Percentiles rank a stretch among this genome's conserved stretches.
Conservation (phyloP, 352 stramenopile genomes). For the Phytophthora constricta region DNA sequence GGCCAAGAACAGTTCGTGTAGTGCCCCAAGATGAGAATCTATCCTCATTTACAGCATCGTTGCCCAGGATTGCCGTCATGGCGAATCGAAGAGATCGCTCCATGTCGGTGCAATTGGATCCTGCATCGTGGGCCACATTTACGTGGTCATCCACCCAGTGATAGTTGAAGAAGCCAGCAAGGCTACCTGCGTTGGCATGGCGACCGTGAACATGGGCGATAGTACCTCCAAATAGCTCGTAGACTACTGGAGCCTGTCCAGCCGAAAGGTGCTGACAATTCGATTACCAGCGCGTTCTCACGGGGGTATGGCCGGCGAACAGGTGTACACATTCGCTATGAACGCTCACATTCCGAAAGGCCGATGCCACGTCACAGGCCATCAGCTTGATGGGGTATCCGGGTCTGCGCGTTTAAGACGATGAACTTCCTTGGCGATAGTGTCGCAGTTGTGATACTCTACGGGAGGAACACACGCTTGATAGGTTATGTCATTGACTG, state of each 20-base stretch:
- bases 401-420: neutral
- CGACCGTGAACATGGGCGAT: conserved; percentile 14
- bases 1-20: conserved; percentile 8
- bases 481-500: conserved; percentile 12
- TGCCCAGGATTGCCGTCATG: conserved; percentile 4
- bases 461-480: neutral
- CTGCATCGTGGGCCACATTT: neutral
- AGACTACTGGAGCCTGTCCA: conserved; percentile 18
- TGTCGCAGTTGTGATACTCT: conserved; percentile 1
- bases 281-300: conserved; percentile 18
- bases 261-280: conserved; percentile 16
- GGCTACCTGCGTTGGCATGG: neutral
- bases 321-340: conserved; percentile 13
- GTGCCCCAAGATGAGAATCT: conserved; percentile 20
- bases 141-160: conserved; percentile 35
- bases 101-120: neutral
- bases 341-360: conserved; percentile 14
- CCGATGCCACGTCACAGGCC: conserved; percentile 5
- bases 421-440: conserved; percentile 7
- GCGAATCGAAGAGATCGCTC: conserved; percentile 13
- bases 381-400: neutral
- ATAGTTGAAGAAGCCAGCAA: conserved; percentile 16
- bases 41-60: conserved; percentile 19
- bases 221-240: conserved; percentile 11
- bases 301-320: conserved; percentile 6